Evolutionary conservation across 495 filamentous ascomycete species (phyloP).

Genomic region (Sabuloglossum arenarium): DNA sequence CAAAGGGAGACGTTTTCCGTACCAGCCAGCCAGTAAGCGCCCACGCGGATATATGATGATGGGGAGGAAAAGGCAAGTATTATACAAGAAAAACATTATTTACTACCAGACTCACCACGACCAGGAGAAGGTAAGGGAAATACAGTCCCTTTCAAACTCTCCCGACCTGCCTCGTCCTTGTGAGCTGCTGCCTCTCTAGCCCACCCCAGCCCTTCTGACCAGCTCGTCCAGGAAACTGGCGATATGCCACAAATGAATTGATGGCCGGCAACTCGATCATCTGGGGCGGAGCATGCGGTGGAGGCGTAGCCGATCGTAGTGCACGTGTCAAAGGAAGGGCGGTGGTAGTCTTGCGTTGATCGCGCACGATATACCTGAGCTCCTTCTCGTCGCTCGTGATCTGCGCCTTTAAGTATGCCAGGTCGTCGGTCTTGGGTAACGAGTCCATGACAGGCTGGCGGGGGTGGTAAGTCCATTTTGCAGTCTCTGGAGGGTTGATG

Average conservation of each 20-base stretch:
- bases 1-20: too few species aligned
- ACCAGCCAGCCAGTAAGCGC: too few species aligned
- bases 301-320: neutral
- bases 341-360: neutral
- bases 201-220: neutral
- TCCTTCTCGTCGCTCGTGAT: conserved; percentile 58
- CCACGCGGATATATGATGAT: too few species aligned
- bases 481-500: conserved; percentile 24
- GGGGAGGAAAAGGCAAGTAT: too few species aligned
- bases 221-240: neutral
- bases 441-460: conserved; percentile 63
- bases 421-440: conserved; percentile 23
- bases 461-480: conserved; percentile 41
- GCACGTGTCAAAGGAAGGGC: neutral
- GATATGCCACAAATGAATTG: neutral
- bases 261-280: conserved; percentile 2
- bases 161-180: neutral
- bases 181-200: neutral
- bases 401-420: conserved; percentile 61
- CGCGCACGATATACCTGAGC: conserved; percentile 46
- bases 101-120: too few species aligned
- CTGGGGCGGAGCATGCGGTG: conserved; percentile 1
- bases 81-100: neutral
- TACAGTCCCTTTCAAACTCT: neutral
- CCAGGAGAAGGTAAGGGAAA: neutral